A percentile compares a stretch with the other conserved stretches of the same genome.
Conservation (phyloP, 2,329 filamentous ascomycete species). For the Alternaria angustiovoidea region DNA sequence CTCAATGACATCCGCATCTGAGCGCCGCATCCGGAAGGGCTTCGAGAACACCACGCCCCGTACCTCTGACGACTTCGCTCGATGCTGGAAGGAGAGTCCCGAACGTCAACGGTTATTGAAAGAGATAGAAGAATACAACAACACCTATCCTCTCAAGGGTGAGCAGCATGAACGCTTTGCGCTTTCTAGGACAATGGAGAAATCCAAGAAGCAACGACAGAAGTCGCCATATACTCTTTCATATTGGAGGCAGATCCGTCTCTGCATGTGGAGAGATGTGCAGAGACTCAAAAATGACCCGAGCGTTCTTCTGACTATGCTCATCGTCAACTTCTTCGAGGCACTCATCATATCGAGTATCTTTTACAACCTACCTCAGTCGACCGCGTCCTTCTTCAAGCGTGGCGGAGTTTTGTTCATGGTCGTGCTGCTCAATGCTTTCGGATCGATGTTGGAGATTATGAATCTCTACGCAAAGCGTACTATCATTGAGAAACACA, state of each 20-base stretch:
- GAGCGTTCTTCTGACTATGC: constrained; percentile 68
- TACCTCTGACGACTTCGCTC: constrained; percentile 53
- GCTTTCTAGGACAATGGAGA: constrained; percentile 54
- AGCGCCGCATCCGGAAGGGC: constrained; percentile 46
- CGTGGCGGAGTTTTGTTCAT: constrained; percentile 77
- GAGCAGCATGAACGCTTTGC: constrained; percentile 45
- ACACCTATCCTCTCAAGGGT: constrained; percentile 55
- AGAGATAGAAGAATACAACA: constrained; percentile 57
- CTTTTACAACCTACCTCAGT: constrained; percentile 71
- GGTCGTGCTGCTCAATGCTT: constrained; percentile 81
- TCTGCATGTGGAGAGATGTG: constrained; percentile 11
- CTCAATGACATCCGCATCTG: constrained; percentile 63
- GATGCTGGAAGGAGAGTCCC: constrained; percentile 58
- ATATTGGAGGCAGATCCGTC: constrained; percentile 29
- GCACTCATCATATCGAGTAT: constrained; percentile 78
- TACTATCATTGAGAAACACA: constrained; percentile 84
- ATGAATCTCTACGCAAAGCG: constrained; percentile 81
- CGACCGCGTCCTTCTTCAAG: constrained; percentile 61
- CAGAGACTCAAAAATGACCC: constrained; percentile 30
- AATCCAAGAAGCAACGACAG: constrained; percentile 58
- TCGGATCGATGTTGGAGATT: constrained; percentile 66
- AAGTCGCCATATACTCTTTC: constrained; percentile 63
- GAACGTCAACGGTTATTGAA: constrained; percentile 49
- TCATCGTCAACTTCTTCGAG: constrained; percentile 74
- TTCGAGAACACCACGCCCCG: constrained; percentile 54